phyloP scores from a whole-genome alignment of 495 filamentous ascomycete species.

The Hypoxylon lienhwacheense region DNA sequence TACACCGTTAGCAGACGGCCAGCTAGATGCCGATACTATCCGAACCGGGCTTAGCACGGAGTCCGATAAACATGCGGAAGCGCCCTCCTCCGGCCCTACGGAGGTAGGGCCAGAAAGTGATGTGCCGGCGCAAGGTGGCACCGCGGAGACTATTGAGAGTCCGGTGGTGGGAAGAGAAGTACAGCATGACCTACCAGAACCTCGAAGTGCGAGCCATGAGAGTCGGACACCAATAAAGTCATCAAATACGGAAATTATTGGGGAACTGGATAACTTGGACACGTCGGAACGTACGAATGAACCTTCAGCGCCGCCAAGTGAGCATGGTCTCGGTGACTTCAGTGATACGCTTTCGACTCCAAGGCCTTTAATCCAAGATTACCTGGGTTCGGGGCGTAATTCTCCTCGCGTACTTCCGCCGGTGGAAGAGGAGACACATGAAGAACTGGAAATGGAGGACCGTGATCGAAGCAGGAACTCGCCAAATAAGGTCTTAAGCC shows the following conservation, averaged over 20 bases:
- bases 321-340: conserved; percentile 7
- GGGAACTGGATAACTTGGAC: conserved; percentile 26
- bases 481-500: conserved; percentile 9
- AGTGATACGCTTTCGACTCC: conserved; percentile 7
- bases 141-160: conserved; percentile 20
- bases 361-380: conserved; percentile 24
- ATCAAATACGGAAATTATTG: conserved; percentile 26
- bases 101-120: conserved; percentile 1
- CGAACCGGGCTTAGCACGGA: conserved; percentile 19
- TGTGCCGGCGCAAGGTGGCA: neutral
- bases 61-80: neutral
- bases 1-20: conserved; percentile 37
- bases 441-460: conserved; percentile 42
- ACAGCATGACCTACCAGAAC: conserved; percentile 23
- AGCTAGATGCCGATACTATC: conserved; percentile 34
- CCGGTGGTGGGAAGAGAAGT: conserved; percentile 23
- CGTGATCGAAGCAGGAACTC: neutral
- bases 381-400: conserved; percentile 40
- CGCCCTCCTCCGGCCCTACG: conserved; percentile 3
- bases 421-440: conserved; percentile 46
- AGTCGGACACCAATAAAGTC: conserved; percentile 8
- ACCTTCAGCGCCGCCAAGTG: conserved; percentile 9
- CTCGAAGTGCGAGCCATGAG: conserved; percentile 3
- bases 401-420: conserved; percentile 44
- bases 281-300: conserved; percentile 30